Conservation (phyloP, 257 asterid species). For the Solanum virginianum region DNA sequence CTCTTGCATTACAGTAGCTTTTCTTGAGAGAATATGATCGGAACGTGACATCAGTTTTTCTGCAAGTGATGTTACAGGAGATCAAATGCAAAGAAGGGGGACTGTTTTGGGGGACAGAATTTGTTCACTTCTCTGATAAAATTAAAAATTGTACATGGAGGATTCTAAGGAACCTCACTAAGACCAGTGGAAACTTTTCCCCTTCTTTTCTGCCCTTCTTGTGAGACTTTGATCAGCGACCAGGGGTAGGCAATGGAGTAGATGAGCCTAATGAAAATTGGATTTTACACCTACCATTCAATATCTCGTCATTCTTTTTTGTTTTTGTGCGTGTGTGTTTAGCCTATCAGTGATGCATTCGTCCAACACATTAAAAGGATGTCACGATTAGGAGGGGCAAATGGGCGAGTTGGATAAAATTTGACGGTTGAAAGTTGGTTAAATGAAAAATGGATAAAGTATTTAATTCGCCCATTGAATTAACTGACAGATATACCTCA, state of each 20-base stretch:
- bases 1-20: neutral
- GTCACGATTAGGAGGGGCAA: neutral
- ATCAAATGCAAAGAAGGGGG: neutral
- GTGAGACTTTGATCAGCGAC: neutral
- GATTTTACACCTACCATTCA: neutral
- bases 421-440: too few species aligned
- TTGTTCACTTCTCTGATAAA: neutral
- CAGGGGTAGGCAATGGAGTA: neutral
- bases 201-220: neutral
- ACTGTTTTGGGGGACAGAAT: neutral
- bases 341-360: neutral
- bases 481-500: too few species aligned
- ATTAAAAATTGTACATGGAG: neutral
- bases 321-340: neutral
- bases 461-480: neutral
- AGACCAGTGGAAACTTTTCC: neutral
- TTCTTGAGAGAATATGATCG: neutral
- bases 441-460: too few species aligned
- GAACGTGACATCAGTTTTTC: neutral
- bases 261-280: neutral
- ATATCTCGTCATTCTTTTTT: neutral
- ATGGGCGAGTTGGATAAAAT: neutral
- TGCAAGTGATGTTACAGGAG: neutral
- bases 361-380: neutral
- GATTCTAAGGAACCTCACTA: neutral